Evolutionary conservation across 2,329 filamentous ascomycete species (phyloP), one percentile per base, ranked within the genome.

Genomic region (Colletotrichum abscissum): DNA sequence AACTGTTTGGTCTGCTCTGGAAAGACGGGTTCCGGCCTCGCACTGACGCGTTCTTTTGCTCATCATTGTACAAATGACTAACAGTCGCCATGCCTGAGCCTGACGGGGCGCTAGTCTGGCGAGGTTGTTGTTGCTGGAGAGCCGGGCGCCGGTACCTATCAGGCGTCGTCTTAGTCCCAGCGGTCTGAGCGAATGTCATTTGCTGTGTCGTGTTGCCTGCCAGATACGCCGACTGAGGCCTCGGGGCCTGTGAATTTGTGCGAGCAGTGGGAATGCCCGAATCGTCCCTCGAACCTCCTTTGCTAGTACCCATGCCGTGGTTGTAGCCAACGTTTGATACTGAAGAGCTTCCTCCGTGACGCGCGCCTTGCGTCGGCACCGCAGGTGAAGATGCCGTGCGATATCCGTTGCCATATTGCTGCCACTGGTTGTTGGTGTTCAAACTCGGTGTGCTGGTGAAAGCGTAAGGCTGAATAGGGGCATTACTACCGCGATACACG

Each of bases 81-180:
- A 88, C 85, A 56, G 86, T 86, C 67, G 86, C 86, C 85, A 90
- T 88, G 67, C 87, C 87, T 19, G 87, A 87, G 54, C 86, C 85
- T 26, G 88, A 88, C n/a, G 87, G 84, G 28, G 81, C 78, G 26
- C 85, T 83, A 67, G 79, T 80, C 56, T 78, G 80, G 49, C 75
- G 75, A 58, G 77, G 35, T 65, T 74, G 77, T 58, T 86, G 84
- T 42, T 83, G 81, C 64, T 81, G 89, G 71, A 88, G 86, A 68
- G 87, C 87, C 73, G 88, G 82, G 63, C 95, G 92, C 78, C 95
- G 90, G 81, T 98, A 98, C 72, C 96, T 91, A 81, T 98, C 95
- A 1, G 94, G 94, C 1, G 93, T 91, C 26, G 92, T 86, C 78
- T 95, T 95, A 58, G 86, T 83, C 26, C 90, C 86, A 4, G 88